Evolutionary conservation across 306 rosid genomes (phyloP).

Genomic region (Gastrolobium villosum): DNA sequence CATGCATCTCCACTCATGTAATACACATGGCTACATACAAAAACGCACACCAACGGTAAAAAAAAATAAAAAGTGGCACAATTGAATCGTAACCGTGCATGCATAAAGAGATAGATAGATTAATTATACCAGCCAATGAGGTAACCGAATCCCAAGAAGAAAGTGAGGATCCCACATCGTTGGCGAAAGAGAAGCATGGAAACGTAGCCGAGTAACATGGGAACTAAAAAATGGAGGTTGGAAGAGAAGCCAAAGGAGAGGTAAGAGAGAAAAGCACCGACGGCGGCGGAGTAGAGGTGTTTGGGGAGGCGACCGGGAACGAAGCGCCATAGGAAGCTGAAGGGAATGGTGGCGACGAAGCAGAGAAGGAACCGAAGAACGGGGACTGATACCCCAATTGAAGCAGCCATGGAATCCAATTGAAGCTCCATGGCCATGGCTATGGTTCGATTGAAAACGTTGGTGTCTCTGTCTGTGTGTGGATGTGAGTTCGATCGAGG

Average conservation of each 20-base stretch:
- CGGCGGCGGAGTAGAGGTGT: conserved; percentile 75
- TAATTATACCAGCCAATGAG: conserved; percentile 72
- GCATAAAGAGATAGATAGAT: not conserved
- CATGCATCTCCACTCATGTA: conserved; percentile 99
- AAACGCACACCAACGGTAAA: conserved; percentile 13
- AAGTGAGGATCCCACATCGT: conserved; percentile 81
- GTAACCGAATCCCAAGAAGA: conserved; percentile 83
- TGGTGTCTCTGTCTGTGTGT: not conserved
- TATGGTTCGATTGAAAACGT: not conserved
- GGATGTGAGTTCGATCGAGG: not conserved
- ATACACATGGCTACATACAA: conserved; percentile 80
- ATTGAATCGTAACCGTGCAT: not conserved
- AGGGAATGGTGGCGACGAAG: conserved; percentile 84
- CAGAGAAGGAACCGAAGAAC: conserved; percentile 93
- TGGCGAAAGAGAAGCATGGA: conserved; percentile 79
- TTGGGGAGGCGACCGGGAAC: conserved; percentile 73
- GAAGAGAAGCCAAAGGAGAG: conserved; percentile 93
- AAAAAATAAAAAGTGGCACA: not conserved
- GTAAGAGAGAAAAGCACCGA: conserved; percentile 80
- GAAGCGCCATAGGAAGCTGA: conserved; percentile 78
- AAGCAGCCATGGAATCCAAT: conserved; percentile 84
- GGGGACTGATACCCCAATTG: conserved; percentile 84
- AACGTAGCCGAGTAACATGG: conserved; percentile 82
- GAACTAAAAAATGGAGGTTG: conserved; percentile 82
- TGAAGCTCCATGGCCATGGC: conserved; percentile 71